Percentiles rank a stretch among this genome's conserved stretches.
phyloP scores from a whole-genome alignment of 495 filamentous ascomycete genomes.

The Tuber borchii region DNA sequence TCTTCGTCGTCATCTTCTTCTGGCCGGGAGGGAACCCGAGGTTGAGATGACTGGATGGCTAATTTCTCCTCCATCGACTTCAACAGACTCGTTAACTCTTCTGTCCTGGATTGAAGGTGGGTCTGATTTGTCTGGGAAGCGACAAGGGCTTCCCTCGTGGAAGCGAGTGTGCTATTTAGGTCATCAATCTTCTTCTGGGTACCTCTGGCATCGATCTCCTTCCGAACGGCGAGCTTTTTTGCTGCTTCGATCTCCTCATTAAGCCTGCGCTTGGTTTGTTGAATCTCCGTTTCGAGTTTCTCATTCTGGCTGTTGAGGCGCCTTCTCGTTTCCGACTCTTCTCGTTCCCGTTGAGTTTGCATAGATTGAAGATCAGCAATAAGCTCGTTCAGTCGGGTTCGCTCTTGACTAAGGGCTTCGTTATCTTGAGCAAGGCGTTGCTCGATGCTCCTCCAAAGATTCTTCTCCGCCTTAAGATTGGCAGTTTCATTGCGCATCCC shows the following conservation, averaged over 20 bases:
- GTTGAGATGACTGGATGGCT: conserved; percentile 67
- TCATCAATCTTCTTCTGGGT: conserved; percentile 85
- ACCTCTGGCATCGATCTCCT: conserved; percentile 82
- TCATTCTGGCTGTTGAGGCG: conserved; percentile 71
- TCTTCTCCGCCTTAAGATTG: conserved; percentile 88
- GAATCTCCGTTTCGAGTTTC: conserved; percentile 67
- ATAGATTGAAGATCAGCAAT: conserved; percentile 75
- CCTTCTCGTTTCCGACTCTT: conserved; percentile 71
- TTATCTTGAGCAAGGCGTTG: conserved; percentile 79
- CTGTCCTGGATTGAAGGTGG: conserved; percentile 75
- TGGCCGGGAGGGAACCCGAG: conserved; percentile 48
- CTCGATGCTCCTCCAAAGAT: conserved; percentile 85
- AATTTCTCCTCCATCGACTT: conserved; percentile 79
- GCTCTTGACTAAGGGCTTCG: conserved; percentile 74
- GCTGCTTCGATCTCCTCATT: conserved; percentile 74
- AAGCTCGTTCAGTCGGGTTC: conserved; percentile 67
- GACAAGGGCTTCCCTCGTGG: conserved; percentile 73
- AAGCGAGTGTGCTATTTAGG: conserved; percentile 66
- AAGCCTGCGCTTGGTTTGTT: conserved; percentile 71
- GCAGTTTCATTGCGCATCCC: conserved; percentile 84
- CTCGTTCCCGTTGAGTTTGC: conserved; percentile 80
- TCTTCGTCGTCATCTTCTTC: conserved; percentile 48
- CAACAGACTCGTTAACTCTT: conserved; percentile 81
- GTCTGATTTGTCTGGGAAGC: conserved; percentile 77
- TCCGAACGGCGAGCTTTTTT: conserved; percentile 68